Evolutionary conservation across 371 early-diverging fungal species (phyloP).

Genomic region (Mortierella sp.): DNA sequence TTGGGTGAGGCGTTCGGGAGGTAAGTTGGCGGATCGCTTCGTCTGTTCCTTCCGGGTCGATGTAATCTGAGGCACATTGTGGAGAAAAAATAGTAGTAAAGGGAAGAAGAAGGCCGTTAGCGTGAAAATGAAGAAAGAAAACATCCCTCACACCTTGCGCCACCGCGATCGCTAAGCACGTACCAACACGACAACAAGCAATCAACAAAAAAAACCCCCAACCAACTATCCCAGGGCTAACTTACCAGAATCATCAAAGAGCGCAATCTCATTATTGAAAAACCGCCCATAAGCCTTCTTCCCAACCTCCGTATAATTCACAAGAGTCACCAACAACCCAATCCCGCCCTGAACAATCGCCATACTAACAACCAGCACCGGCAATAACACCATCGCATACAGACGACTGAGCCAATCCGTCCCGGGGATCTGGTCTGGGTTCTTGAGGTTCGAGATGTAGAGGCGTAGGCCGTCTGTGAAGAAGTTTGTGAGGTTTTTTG

Average conservation of each 20-base stretch:
- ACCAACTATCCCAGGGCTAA: background rate
- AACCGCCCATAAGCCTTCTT: slow-evolving; percentile 23
- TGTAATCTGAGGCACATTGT: background rate
- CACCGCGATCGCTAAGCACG: background rate
- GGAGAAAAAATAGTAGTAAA: background rate
- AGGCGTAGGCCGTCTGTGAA: slow-evolving; percentile 30
- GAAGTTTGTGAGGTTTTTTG: slow-evolving; percentile 21
- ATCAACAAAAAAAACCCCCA: too few relatives aligned
- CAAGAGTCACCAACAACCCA: slow-evolving; percentile 30
- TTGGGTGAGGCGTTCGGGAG: background rate
- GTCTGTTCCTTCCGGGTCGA: slow-evolving; percentile 25
- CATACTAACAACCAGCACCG: slow-evolving; percentile 37
- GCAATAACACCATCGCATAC: slow-evolving; percentile 45
- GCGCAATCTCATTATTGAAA: slow-evolving; percentile 33
- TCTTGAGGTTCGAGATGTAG: slow-evolving; percentile 26
- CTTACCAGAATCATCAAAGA: slow-evolving; percentile 38
- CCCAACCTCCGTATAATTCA: slow-evolving; percentile 30
- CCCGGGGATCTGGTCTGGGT: slow-evolving; percentile 46
- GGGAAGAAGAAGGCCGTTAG: background rate
- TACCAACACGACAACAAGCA: background rate
- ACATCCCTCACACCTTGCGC: background rate
- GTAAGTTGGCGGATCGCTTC: slow-evolving; percentile 12
- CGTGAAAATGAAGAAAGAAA: background rate
- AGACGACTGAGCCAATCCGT: slow-evolving; percentile 25
- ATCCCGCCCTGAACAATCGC: slow-evolving; percentile 34